Base-by-base conservation (phyloP, 805 yeast genomes). In the Candida sphagnicola region DNA sequence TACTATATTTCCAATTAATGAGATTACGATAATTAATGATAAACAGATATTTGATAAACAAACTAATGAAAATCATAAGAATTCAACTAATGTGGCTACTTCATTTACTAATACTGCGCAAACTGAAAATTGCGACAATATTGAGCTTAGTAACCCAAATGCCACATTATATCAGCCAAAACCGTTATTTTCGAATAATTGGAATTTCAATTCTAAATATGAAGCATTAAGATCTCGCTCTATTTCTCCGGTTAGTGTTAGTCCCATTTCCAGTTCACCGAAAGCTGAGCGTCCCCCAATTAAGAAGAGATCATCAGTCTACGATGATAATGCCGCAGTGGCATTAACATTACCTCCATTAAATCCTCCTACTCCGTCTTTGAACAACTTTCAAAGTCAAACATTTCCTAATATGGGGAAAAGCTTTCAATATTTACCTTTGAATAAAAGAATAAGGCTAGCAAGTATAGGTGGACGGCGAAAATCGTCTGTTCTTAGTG, bases 401-500 rank as follows among this genome's bases (percentile, higher is more conserved):
- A 33, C 19, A 26, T 11, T 17, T 18, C 17, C 12, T 16, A 8
- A 14, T 4, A 38, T 14, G 4, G 38, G 14, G 47, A 45, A 14
- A 40, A 64, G 71, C 3, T 75, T 77, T 52, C 77, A 72, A 35
- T 79, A 79, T 50, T 65, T 78, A 50, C 71, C 79, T 1, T 78
- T 72, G 44, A 74, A 70, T 34, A 75, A 75, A 45, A 63, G 87
- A 51, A 51, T 75, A 35, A 62, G 79, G 43, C 53, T 80, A 19
- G 69, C 72, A 4, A 62, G 57, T 25, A 49, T 77, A 15, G 60
- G 68, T 26, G 69, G 72, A 13, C 59, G 74, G 41, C 63, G 86
- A 39, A 62, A 80, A 38, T 77, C 86, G 0, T 79, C 86, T 0
- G 63, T 78, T 3, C 56, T 82, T 34, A 69, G 73, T 16, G 67